A percentile compares a stretch with the other conserved stretches of the same genome.
These are phyloP conservation scores for Penicillium sp. DNA, from an alignment of 2,329 filamentous ascomycete genomes.

Conservation along the genomic window DNA sequence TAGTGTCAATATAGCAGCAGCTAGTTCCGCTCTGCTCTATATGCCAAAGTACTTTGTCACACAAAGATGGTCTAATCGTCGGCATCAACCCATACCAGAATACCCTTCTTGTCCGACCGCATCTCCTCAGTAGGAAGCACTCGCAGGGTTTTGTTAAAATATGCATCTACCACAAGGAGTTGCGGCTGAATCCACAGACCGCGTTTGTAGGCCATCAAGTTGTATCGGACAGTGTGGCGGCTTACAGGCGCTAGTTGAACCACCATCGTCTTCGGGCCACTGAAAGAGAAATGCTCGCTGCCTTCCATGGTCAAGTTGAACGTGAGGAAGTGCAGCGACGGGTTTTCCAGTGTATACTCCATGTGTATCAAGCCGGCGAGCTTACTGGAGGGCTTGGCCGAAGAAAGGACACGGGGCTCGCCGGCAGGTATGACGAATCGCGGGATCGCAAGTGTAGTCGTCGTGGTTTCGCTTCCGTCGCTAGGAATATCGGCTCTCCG, in stretches of 20 bases:
- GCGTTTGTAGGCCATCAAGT: conserved; percentile 67
- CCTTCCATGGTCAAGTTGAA: conserved; percentile 93
- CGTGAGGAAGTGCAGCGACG: conserved; percentile 90
- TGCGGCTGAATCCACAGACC: conserved; percentile 74
- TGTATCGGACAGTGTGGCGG: conserved; percentile 73
- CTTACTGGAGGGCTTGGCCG: conserved; percentile 42
- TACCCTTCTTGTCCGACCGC: conserved; percentile 59
- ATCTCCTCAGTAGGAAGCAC: conserved; percentile 78
- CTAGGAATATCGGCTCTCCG: conserved; percentile 55
- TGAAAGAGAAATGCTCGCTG: conserved; percentile 90
- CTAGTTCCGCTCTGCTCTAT: conserved; percentile 4
- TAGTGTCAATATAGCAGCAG: neutral
- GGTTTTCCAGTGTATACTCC: conserved; percentile 83
- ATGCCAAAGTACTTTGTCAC: neutral
- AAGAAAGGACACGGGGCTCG: conserved; percentile 81
- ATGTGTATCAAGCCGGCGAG: conserved; percentile 51
- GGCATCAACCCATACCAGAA: conserved; percentile 50
- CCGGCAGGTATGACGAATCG: conserved; percentile 78
- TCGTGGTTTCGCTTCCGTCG: conserved; percentile 54
- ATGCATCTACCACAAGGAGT: conserved; percentile 81
- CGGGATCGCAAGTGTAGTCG: conserved; percentile 74
- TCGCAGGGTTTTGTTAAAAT: conserved; percentile 88
- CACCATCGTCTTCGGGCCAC: conserved; percentile 79
- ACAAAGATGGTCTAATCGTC: conserved; percentile 34
- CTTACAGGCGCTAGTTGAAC: conserved; percentile 84